Conservation (phyloP, 1,284 basidiomycete species). For the Pulveroboletus sp. region DNA sequence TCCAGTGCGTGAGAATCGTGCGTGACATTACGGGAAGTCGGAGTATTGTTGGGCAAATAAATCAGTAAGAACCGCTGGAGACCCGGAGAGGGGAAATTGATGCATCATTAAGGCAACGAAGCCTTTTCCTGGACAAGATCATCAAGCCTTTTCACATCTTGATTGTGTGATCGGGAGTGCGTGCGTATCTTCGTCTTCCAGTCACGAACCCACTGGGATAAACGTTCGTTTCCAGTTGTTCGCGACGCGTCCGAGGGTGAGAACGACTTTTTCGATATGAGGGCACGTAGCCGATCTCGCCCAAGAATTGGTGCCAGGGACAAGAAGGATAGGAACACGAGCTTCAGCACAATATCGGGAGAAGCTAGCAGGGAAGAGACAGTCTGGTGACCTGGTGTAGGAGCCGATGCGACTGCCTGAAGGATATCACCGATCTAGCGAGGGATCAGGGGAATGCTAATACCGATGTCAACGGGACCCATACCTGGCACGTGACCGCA, state of each 20-base stretch:
- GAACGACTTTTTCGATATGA: conserved; percentile 48
- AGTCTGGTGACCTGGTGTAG: conserved; percentile 66
- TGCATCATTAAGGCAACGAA: conserved; percentile 31
- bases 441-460: conserved; percentile 6
- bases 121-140: conserved; percentile 51
- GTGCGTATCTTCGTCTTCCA: conserved; percentile 54
- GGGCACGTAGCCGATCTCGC: conserved; percentile 57
- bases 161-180: conserved; percentile 46
- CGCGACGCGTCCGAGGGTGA: conserved; percentile 25
- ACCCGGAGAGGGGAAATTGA: conserved; percentile 17
- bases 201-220: conserved; percentile 58
- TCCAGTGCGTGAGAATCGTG: conserved; percentile 26
- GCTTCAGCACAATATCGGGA: conserved; percentile 71
- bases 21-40: conserved; percentile 28
- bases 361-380: conserved; percentile 71
- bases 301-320: conserved; percentile 78
- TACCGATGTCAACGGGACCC: conserved; percentile 26
- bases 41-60: conserved; percentile 28
- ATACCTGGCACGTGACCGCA: conserved; percentile 80
- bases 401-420: conserved; percentile 70
- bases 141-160: conserved; percentile 43
- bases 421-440: conserved; percentile 78
- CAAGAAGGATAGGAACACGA: conserved; percentile 70
- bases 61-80: conserved; percentile 14
- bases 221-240: conserved; percentile 39